Base-by-base conservation (phyloP, 2,329 filamentous ascomycete species). In the Alternaria atra region DNA sequence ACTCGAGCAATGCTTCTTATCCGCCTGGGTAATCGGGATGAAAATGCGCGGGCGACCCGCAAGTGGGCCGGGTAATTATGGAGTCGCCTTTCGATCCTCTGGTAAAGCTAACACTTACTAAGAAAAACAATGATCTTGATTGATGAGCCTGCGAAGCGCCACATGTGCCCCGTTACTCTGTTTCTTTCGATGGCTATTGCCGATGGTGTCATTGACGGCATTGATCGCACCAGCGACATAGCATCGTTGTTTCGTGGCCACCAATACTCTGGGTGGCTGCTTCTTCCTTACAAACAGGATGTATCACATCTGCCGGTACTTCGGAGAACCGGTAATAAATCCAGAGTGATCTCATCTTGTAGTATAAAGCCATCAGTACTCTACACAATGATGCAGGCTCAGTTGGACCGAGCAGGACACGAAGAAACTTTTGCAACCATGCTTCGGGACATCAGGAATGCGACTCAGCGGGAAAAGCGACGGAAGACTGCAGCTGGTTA, bases 271-370 rank as follows among this genome's bases (percentile, higher is more conserved):
- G 5, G 39, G 27, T 53, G 9, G 51, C n/a, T 53, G 17, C 51
- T 43, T 40, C 51, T 53, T 34, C 29, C 1, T 39, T 53, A 53
- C 39, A 53, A 53, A 32, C 25, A 46, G 9, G 39, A 44, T 25
- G 8, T 6, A 53, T 53, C 37, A n/a, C 39, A 7, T 3, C 29
- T 53, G 6, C 51, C 12, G 20, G 51, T 53, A 43, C 51, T 53
- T 53, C 39, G 39, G 20, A 53, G 39, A 43, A 53, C 51, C 23
- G 10, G 51, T 53, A 53, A 53, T 30, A 53, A 17, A 20, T 34
- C 51, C n/a, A 53, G 51, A 34, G 39, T 53, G 10, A 35, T 53
- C 2, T 53, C n/a, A 43, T 53, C 51, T 15, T 53, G 51, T 44
- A 17, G 37, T 44, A 44, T 53, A 29, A 53, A 53, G 7, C 37